phyloP scores from a whole-genome alignment of 495 filamentous ascomycete genomes.

The Glarea lozoyensis region DNA sequence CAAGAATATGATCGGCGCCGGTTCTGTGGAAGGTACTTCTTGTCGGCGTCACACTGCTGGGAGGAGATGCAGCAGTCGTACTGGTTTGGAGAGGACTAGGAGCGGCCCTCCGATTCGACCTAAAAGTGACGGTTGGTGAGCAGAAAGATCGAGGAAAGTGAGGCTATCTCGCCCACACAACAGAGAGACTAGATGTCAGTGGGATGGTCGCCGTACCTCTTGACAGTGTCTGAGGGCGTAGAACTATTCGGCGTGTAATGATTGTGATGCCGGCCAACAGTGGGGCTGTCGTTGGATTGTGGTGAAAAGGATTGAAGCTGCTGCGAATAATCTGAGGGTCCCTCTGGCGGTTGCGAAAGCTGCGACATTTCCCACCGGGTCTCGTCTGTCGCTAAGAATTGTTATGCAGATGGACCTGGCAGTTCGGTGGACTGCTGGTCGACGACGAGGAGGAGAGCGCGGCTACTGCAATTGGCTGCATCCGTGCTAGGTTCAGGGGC shows the following conservation, averaged over 20 bases:
- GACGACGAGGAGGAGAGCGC: background rate
- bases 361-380: conserved; percentile 21
- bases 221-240: conserved; percentile 10
- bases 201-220: conserved; percentile 19
- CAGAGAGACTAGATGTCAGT: conserved; percentile 5
- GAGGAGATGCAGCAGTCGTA: conserved; percentile 16
- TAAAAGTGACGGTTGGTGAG: conserved; percentile 8
- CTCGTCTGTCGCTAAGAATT: conserved; percentile 6
- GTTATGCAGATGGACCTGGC: conserved; percentile 14
- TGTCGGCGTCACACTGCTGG: conserved; percentile 18
- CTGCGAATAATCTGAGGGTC: conserved; percentile 14
- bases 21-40: conserved; percentile 16
- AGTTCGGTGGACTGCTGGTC: background rate
- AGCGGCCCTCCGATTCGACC: conserved; percentile 22
- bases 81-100: conserved; percentile 25
- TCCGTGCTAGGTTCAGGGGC: conserved; percentile 3
- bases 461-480: conserved; percentile 15
- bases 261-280: conserved; percentile 15
- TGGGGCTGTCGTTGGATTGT: conserved; percentile 24
- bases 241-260: conserved; percentile 15
- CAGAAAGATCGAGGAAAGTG: background rate
- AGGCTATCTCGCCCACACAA: background rate
- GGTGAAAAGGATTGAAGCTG: conserved; percentile 9
- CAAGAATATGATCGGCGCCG: conserved; percentile 9
- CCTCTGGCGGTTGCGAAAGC: conserved; percentile 21